Base-by-base conservation (phyloP, 2,329 filamentous ascomycete species). In the Epicoccum nigrum region DNA sequence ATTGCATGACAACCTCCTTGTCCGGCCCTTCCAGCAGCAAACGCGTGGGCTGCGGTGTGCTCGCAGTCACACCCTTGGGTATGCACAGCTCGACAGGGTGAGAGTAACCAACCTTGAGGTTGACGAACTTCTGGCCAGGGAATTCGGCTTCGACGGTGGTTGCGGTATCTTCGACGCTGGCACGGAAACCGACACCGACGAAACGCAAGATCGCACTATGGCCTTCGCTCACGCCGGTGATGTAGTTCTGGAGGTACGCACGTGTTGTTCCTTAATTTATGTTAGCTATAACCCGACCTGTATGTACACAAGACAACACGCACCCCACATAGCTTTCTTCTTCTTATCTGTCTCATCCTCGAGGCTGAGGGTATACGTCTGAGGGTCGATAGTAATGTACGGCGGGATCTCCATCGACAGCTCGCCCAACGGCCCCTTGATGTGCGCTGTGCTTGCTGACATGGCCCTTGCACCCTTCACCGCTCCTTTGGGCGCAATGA, bases 241-340 rank as follows among this genome's bases (percentile, higher is more conserved):
- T 89, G 79, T 95, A 86, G 73, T 94, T 95, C 67, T 90, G 88
- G 46, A 99, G 82, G 70, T 96, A 93, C 27, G 92, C 87, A 77
- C 94, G 92, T 35, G 86, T 89, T 5, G 93, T 97, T 57, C 92
- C 92, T 21, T 9, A 12, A 15, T 11, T 7, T 9, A 25, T 6
- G 23, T 25, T 25, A 25, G 23, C 9, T 25, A 4, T 25, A 25
- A 9, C 23, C 9, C 23, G 6, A 25, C 9, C 9, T 25, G 23
- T 25, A 25, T 9, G 9, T 9, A 2, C 9, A 9, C 23, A 25
- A 1, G 6, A 7, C 6, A 9, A 6, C 0, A 17, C 41, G 51
- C 73, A 96, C 93, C 94, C 94, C 94, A 97, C 92, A 97, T 97
- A 74, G 89, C 89, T 70, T 87, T 87, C 76, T 97, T 93, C 57